These are phyloP conservation scores for Cryptosporidium muris DNA, from an alignment of 169 alveolate genomes.

Conservation along the genomic window DNA sequence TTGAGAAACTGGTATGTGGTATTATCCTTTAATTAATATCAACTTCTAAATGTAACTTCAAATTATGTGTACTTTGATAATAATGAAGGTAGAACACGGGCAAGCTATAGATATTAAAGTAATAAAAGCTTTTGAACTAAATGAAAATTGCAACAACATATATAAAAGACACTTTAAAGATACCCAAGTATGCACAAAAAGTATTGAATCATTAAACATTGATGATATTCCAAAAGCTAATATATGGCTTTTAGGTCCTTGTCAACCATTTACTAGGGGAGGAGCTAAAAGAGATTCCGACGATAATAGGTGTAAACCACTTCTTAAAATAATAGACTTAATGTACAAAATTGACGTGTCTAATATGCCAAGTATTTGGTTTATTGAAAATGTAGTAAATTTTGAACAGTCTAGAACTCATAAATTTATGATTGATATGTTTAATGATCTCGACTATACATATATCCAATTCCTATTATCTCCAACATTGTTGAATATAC, in stretches of 20 bases:
- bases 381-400: constrained; percentile 82
- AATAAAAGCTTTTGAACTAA: constrained; percentile 71
- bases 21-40: too few species aligned
- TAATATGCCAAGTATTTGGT: constrained; percentile 75
- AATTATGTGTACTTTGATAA: too few species aligned
- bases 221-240: constrained; percentile 71
- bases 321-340: constrained; percentile 68
- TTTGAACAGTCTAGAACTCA: constrained; percentile 80
- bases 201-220: constrained; percentile 13
- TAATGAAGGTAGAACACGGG: too few species aligned
- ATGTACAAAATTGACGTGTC: constrained; percentile 67
- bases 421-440: constrained; percentile 72
- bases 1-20: constrained; percentile 1
- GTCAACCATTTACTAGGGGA: constrained; percentile 85
- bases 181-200: constrained; percentile 24
- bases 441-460: constrained; percentile 66
- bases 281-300: constrained; percentile 76
- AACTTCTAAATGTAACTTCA: too few species aligned
- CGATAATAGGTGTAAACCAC: constrained; percentile 52
- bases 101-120: background rate
- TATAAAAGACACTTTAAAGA: constrained; percentile 71
- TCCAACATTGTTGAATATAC: constrained; percentile 80
- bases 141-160: constrained; percentile 71
- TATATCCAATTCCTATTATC: constrained; percentile 79
- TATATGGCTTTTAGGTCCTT: constrained; percentile 84